Conservation (phyloP, 257 asterid species). For the Solanum ossicruentum region DNA sequence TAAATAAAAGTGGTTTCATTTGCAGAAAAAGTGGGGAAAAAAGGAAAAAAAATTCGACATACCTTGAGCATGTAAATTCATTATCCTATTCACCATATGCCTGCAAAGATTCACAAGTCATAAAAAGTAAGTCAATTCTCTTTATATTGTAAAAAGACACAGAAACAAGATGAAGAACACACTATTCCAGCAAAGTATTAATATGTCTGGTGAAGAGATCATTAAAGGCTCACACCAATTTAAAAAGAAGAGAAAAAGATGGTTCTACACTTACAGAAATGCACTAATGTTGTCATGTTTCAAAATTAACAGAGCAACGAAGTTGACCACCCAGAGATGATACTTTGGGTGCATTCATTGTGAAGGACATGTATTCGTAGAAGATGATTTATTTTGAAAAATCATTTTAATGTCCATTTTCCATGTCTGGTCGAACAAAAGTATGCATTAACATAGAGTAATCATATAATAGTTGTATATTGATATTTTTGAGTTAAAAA, state of each 20-base stretch:
- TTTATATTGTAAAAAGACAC: not conserved
- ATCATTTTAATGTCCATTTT: not conserved
- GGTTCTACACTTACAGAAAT: no score
- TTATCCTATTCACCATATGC: slow-evolving; percentile 79
- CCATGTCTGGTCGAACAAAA: not conserved
- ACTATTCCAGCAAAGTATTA: not conserved
- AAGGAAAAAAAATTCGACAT: not conserved
- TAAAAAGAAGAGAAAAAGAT: not conserved
- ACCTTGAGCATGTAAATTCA: slow-evolving; percentile 94
- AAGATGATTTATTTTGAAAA: not conserved
- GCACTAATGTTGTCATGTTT: not conserved
- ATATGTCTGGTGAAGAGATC: not conserved
- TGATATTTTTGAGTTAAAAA: not conserved
- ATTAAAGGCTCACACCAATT: not conserved
- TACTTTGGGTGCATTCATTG: not conserved
- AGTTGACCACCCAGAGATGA: not conserved
- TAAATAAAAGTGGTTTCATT: not conserved
- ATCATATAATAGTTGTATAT: not conserved
- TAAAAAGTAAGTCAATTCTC: not conserved
- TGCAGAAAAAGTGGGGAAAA: not conserved
- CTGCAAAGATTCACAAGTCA: slow-evolving; percentile 23
- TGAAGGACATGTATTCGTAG: not conserved
- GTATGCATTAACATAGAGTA: not conserved
- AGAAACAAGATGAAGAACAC: not conserved
- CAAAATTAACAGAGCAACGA: not conserved